A percentile compares a stretch with the other conserved stretches of the same genome.
Evolutionary conservation across 2,329 filamentous ascomycete genomes (phyloP).

Genomic region (Aspergillus tanneri): DNA sequence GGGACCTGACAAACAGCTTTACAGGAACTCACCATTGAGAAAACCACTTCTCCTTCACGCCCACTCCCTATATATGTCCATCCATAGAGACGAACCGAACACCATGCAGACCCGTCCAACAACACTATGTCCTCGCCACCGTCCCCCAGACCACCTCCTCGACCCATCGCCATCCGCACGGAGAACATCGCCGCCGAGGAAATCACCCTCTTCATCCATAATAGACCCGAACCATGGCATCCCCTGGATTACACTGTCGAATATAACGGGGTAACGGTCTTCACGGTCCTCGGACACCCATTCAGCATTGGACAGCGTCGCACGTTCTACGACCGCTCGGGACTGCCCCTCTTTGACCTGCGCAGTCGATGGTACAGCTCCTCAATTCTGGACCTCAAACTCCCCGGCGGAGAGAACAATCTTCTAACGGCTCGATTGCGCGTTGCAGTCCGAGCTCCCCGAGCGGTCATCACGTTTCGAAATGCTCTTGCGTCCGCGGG

Average conservation of each 20-base stretch:
- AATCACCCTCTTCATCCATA: constrained; percentile 11
- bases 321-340: constrained; percentile 17
- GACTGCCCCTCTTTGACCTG: constrained; percentile 20
- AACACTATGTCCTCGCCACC: not conserved
- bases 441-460: constrained; percentile 15
- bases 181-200: constrained; percentile 13
- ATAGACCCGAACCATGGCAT: constrained; percentile 20
- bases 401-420: constrained; percentile 11
- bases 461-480: constrained; percentile 14
- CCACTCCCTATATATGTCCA: not conserved
- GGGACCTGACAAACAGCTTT: no score
- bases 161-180: constrained; percentile 16
- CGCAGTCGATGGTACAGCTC: constrained; percentile 19
- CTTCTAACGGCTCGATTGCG: constrained; percentile 17
- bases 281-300: constrained; percentile 17
- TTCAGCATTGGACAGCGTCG: constrained; percentile 16
- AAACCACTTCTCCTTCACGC: not conserved
- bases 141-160: constrained; percentile 3
- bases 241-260: constrained; percentile 17
- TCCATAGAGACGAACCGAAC: not conserved
- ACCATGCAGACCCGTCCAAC: not conserved
- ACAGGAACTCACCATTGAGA: no score
- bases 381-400: constrained; percentile 11
- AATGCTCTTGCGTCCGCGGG: constrained; percentile 2
- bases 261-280: constrained; percentile 8